Evolutionary conservation across 1,284 basidiomycete species (phyloP).

Genomic region (Papiliotrema fonsecae): DNA sequence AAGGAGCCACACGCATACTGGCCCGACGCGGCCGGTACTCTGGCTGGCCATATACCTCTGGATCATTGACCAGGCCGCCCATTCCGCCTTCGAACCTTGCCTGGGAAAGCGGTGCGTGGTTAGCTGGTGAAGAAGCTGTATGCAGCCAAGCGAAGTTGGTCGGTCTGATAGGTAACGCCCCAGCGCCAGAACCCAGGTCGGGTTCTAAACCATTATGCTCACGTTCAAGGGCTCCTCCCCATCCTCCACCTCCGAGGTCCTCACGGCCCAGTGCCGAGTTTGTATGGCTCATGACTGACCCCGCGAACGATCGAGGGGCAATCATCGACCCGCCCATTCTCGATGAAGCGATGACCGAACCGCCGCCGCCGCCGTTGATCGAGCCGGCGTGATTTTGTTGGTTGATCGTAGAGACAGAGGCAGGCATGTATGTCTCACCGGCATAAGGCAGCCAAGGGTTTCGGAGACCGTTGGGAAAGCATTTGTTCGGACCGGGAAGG

Average conservation of each 20-base stretch:
- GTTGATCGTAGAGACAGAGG: constrained; percentile 1
- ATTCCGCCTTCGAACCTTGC: background rate
- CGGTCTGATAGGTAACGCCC: too few species aligned
- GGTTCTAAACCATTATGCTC: constrained; percentile 23
- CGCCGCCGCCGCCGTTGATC: constrained; percentile 7
- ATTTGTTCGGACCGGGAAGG: constrained; percentile 4
- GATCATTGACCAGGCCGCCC: too few species aligned
- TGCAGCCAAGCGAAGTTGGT: too few species aligned
- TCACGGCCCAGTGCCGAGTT: constrained; percentile 5
- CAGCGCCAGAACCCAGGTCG: constrained; percentile 23
- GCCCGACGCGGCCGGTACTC: too few species aligned
- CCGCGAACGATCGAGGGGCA: background rate
- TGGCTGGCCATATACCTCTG: too few species aligned
- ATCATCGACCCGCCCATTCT: constrained; percentile 1
- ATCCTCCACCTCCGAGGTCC: constrained; percentile 22
- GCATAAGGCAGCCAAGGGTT: constrained; percentile 30
- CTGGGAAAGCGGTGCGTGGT: constrained; percentile 24
- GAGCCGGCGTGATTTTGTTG: background rate
- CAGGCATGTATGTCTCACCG: constrained; percentile 24
- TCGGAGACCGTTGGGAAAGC: constrained; percentile 28
- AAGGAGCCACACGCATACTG: too few species aligned
- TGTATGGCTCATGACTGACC: constrained; percentile 2
- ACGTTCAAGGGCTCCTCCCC: constrained; percentile 25
- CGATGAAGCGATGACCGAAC: constrained; percentile 4
- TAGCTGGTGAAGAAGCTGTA: constrained; percentile 16